A percentile compares a stretch with the other conserved stretches of the same genome.
These are phyloP conservation scores for Paecilomyces sp. DNA, from an alignment of 2,329 filamentous ascomycete species.

Conservation along the genomic window DNA sequence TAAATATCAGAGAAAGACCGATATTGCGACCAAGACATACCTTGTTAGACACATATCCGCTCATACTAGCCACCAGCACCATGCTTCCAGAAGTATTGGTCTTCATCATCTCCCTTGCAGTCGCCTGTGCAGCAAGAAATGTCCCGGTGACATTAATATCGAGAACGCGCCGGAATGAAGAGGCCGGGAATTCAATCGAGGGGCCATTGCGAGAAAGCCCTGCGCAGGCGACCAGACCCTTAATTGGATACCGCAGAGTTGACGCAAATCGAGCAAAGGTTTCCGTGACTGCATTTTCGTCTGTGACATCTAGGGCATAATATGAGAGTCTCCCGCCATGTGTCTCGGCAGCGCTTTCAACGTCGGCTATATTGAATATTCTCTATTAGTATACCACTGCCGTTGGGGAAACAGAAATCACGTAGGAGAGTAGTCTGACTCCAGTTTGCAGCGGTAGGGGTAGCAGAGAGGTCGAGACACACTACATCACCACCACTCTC, in stretches of 20 bases:
- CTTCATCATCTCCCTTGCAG: slow-evolving; percentile 46
- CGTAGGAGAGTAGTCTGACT: no score
- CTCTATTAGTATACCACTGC: no score
- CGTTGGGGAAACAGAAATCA: no score
- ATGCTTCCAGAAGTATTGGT: slow-evolving; percentile 52
- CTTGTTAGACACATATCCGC: slow-evolving; percentile 58
- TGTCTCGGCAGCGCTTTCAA: no score
- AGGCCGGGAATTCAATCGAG: slow-evolving; percentile 40
- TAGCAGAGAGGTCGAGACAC: background rate
- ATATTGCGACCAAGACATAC: slow-evolving; percentile 5
- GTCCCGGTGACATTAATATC: slow-evolving; percentile 31
- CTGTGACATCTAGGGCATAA: no score
- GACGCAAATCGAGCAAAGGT: no score
- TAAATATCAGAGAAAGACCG: background rate
- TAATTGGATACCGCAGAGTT: no score
- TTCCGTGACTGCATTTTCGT: no score
- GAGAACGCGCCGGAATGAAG: slow-evolving; percentile 26
- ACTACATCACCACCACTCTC: background rate
- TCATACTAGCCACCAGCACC: slow-evolving; percentile 64
- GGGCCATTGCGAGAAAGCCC: slow-evolving; percentile 44
- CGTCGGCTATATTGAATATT: no score
- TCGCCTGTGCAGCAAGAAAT: slow-evolving; percentile 26
- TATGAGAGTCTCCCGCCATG: no score
- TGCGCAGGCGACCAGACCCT: slow-evolving; percentile 36
- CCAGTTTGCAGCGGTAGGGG: no score